phyloP scores from a whole-genome alignment of 2,329 filamentous ascomycete species.

The Chalaropsis ovoidea region DNA sequence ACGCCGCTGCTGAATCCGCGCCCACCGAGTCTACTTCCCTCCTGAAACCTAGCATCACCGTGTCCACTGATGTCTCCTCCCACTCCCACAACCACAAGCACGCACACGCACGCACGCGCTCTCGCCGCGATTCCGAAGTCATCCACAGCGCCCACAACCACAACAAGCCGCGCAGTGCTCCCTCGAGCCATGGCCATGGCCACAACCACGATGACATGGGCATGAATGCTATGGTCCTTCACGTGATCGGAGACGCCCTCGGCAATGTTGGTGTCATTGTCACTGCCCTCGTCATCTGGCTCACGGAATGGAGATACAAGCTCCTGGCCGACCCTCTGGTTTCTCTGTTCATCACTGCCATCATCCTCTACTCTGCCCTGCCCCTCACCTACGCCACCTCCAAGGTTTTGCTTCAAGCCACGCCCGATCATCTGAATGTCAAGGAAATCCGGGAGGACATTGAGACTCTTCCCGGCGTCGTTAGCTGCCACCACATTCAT shows the following conservation, averaged over 20 bases:
- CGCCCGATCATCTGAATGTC: constrained; percentile 76
- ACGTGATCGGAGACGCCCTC: constrained; percentile 71
- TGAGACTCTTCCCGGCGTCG: constrained; percentile 67
- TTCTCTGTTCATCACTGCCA: constrained; percentile 83
- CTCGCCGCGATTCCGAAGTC: constrained; percentile 41
- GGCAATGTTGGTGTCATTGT: constrained; percentile 79
- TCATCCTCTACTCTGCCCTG: constrained; percentile 62
- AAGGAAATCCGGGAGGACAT: constrained; percentile 92
- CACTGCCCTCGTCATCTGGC: constrained; percentile 82
- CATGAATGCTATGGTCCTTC: constrained; percentile 76
- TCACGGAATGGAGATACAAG: constrained; percentile 69
- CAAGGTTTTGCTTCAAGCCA: constrained; percentile 87
- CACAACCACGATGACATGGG: constrained; percentile 85
- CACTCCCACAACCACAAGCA: constrained; percentile 25
- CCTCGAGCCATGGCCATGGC: constrained; percentile 51
- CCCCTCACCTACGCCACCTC: constrained; percentile 70
- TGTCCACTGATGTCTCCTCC: constrained; percentile 28
- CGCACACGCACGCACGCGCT: constrained; percentile 25
- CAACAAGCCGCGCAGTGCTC: constrained; percentile 55
- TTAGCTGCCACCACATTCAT: constrained; percentile 90
- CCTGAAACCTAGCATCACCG: constrained; percentile 36
- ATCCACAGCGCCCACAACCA: constrained; percentile 70
- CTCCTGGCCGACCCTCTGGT: constrained; percentile 86
- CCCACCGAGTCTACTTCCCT: constrained; percentile 41
- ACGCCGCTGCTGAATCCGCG: constrained; percentile 30